phyloP scores from a whole-genome alignment of 495 filamentous ascomycete species.

The Xylaria bambusicola region DNA sequence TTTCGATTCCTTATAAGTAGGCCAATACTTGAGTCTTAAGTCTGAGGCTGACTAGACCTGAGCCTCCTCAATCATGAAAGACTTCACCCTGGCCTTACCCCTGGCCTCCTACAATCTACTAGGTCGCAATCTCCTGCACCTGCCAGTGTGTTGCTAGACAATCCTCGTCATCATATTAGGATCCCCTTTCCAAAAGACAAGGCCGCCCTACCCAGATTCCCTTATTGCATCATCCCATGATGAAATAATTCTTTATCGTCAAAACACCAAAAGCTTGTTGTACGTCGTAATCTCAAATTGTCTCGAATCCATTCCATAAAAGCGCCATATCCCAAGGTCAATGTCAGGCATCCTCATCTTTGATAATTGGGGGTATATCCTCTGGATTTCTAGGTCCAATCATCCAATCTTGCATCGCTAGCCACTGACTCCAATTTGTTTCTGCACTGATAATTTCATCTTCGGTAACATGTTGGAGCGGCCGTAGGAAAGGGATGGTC shows the following conservation, averaged over 20 bases:
- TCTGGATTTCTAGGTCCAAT: slow-evolving; percentile 60
- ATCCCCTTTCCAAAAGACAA: not conserved
- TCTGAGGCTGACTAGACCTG: not conserved
- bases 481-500: slow-evolving; percentile 81
- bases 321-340: not conserved
- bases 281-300: not conserved
- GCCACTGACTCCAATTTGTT: slow-evolving; percentile 78
- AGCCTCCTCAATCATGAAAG: not conserved
- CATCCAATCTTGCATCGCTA: slow-evolving; percentile 98
- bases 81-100: not conserved
- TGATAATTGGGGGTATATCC: slow-evolving; percentile 27
- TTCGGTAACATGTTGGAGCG: slow-evolving; percentile 71
- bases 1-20: not conserved
- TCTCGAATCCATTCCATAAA: not conserved
- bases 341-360: slow-evolving; percentile 24
- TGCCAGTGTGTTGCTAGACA: not conserved
- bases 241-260: not conserved
- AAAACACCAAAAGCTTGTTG: not conserved
- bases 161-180: not conserved
- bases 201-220: too few relatives aligned
- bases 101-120: not conserved
- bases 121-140: not conserved
- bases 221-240: too few relatives aligned
- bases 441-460: slow-evolving; percentile 85
- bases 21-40: not conserved